Evolutionary conservation across 2,329 filamentous ascomycete species (phyloP).

Genomic region (Sporothrix curviconia): DNA sequence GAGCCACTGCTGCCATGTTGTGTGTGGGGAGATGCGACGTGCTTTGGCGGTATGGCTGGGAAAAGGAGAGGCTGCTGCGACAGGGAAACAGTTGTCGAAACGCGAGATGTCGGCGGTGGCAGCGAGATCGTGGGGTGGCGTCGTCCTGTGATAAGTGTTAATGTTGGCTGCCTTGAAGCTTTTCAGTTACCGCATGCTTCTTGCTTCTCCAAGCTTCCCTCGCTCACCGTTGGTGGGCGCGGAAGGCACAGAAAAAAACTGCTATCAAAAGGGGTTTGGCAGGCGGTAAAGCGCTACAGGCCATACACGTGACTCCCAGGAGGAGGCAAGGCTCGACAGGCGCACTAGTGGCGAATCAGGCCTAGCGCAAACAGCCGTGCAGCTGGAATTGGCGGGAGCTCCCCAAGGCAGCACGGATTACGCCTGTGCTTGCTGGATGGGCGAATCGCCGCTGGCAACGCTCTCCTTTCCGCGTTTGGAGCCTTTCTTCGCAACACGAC

Average conservation of each 20-base stretch:
- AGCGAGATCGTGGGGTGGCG: not conserved
- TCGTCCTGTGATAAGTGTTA: not conserved
- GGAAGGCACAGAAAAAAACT: slow-evolving; percentile 11
- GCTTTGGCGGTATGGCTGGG: not conserved
- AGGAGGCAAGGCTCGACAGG: no score
- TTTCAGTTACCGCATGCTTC: no score
- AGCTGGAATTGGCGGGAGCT: slow-evolving; percentile 13
- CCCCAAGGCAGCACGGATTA: slow-evolving; percentile 21
- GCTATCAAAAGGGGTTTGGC: not conserved
- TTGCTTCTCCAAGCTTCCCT: slow-evolving; percentile 13
- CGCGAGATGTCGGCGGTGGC: not conserved
- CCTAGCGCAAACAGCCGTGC: slow-evolving; percentile 19
- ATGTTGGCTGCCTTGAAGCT: slow-evolving; percentile 14
- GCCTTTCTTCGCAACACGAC: not conserved
- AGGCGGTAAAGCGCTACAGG: not conserved
- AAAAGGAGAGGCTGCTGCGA: not conserved
- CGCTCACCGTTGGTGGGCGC: slow-evolving; percentile 12
- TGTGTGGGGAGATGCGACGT: not conserved
- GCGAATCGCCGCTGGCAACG: slow-evolving; percentile 9
- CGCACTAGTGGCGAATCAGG: not conserved
- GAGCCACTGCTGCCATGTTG: slow-evolving; percentile 41
- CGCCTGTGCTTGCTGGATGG: slow-evolving; percentile 11
- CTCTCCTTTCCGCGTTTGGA: not conserved
- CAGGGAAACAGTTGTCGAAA: not conserved
- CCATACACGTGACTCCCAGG: no score